A percentile compares a stretch with the other conserved stretches of the same genome.
phyloP scores from a whole-genome alignment of 164 flowering plant species.

The Warburgia ugandensis region DNA sequence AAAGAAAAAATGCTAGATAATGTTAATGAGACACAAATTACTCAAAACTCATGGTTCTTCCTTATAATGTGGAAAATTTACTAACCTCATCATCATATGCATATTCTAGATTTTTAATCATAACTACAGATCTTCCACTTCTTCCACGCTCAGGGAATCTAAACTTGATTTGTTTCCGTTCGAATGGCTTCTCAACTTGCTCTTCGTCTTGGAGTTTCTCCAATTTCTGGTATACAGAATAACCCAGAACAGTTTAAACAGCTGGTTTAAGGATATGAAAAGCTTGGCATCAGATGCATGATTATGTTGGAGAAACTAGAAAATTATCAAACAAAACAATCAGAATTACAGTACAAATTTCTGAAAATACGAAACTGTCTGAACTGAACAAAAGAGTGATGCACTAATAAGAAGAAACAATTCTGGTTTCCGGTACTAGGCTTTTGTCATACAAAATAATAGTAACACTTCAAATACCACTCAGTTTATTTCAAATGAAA shows the following conservation, averaged over 20 bases:
- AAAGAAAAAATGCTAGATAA: neutral
- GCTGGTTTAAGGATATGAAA: neutral
- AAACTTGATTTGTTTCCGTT: slow-evolving; percentile 83
- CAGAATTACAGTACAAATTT: too few relatives aligned
- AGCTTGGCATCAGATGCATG: too few relatives aligned
- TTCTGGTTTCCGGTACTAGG: too few relatives aligned
- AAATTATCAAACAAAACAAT: too few relatives aligned
- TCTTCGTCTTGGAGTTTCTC: slow-evolving; percentile 88
- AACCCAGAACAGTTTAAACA: neutral
- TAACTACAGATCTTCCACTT: slow-evolving; percentile 69
- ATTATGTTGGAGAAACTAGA: too few relatives aligned
- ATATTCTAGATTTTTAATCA: slow-evolving; percentile 62
- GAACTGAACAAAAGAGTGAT: neutral
- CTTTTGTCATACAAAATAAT: too few relatives aligned
- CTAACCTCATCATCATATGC: slow-evolving; percentile 65
- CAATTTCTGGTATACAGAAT: slow-evolving; percentile 54
- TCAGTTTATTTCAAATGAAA: too few relatives aligned
- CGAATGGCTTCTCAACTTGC: slow-evolving; percentile 90
- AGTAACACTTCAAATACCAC: too few relatives aligned
- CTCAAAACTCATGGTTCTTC: too few relatives aligned
- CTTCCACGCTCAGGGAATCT: slow-evolving; percentile 94
- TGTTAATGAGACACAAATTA: too few relatives aligned
- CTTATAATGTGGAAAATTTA: neutral
- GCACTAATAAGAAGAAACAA: neutral
- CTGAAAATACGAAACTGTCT: too few relatives aligned